Evolutionary conservation across 108 stramenopile species (phyloP).

Genomic region (Discostella stelligeroides): DNA sequence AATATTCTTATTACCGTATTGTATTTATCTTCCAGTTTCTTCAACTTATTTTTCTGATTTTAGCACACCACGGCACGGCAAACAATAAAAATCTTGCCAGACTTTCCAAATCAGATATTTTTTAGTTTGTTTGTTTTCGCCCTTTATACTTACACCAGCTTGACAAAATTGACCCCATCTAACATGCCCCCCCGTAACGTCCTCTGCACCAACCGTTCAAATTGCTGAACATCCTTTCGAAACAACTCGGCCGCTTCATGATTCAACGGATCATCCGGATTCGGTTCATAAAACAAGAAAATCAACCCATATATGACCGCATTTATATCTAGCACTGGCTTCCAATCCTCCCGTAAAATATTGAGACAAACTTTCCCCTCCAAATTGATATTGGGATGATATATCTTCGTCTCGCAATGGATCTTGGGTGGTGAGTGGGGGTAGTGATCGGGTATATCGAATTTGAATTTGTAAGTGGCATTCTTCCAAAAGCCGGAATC

Average conservation of each 20-base stretch:
- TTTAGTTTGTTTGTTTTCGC: not conserved
- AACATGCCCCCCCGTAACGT: constrained; percentile 83
- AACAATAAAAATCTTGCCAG: no score
- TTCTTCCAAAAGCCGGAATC: constrained; percentile 96
- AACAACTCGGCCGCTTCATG: constrained; percentile 97
- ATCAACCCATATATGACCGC: constrained; percentile 99
- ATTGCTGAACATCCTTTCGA: constrained; percentile 87
- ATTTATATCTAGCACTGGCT: constrained; percentile 98
- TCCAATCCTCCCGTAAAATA: constrained; percentile 99
- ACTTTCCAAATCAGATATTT: no score
- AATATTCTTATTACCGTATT: no score
- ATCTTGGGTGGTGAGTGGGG: constrained; percentile 99
- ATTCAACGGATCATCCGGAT: constrained; percentile 99
- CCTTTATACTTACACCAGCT: constrained; percentile 54
- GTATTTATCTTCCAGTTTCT: no score
- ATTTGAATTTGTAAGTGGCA: constrained; percentile 94
- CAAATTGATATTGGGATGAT: constrained; percentile 98
- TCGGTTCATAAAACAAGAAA: constrained; percentile 98
- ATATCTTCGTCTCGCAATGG: constrained; percentile 91
- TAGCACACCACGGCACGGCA: not conserved
- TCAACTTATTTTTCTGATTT: not conserved
- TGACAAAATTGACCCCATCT: constrained; percentile 89
- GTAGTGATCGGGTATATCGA: constrained; percentile 95
- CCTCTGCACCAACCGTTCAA: constrained; percentile 85
- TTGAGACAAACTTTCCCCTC: constrained; percentile 99